Percentiles rank a stretch among this genome's conserved stretches.
phyloP scores from a whole-genome alignment of 2,329 filamentous ascomycete genomes.

The Penicillium palitans region DNA sequence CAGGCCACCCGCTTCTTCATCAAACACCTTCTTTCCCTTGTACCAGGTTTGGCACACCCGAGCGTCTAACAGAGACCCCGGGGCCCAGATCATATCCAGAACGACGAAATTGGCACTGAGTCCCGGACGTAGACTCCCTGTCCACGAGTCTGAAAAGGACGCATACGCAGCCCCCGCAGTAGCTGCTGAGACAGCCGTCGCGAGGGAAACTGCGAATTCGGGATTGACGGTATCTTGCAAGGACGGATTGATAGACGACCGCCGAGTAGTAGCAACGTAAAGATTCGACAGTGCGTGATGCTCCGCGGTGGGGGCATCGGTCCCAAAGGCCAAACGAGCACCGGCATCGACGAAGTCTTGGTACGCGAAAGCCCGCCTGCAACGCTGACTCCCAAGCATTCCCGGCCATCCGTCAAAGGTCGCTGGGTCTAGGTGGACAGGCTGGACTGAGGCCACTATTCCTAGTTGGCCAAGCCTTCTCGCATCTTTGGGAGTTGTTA shows the following conservation, averaged over 20 bases:
- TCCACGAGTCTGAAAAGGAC: constrained; percentile 44
- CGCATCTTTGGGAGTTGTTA: constrained; percentile 50
- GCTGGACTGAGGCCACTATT: constrained; percentile 45
- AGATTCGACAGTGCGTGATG: constrained; percentile 48
- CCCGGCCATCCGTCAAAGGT: constrained; percentile 51
- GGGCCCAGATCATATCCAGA: constrained; percentile 43
- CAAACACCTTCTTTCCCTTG: constrained; percentile 27
- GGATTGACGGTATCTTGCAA: constrained; percentile 42
- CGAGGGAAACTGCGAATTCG: constrained; percentile 44
- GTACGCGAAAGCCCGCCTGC: constrained; percentile 52
- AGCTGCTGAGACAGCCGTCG: constrained; percentile 46
- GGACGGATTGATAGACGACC: constrained; percentile 43
- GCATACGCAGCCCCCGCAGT: constrained; percentile 49
- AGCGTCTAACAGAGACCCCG: constrained; percentile 40
- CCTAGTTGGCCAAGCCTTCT: constrained; percentile 47
- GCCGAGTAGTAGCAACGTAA: constrained; percentile 52
- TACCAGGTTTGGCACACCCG: constrained; percentile 47
- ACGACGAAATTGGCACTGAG: constrained; percentile 48
- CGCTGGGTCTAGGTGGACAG: constrained; percentile 44
- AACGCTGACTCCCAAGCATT: constrained; percentile 45
- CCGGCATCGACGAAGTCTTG: constrained; percentile 47
- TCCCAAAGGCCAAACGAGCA: constrained; percentile 48
- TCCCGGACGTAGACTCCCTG: constrained; percentile 41
- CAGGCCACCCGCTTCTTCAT: not conserved
- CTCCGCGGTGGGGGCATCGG: constrained; percentile 52